Conservation (phyloP, 2,329 filamentous ascomycete species). For the Calonectria naviculata region DNA sequence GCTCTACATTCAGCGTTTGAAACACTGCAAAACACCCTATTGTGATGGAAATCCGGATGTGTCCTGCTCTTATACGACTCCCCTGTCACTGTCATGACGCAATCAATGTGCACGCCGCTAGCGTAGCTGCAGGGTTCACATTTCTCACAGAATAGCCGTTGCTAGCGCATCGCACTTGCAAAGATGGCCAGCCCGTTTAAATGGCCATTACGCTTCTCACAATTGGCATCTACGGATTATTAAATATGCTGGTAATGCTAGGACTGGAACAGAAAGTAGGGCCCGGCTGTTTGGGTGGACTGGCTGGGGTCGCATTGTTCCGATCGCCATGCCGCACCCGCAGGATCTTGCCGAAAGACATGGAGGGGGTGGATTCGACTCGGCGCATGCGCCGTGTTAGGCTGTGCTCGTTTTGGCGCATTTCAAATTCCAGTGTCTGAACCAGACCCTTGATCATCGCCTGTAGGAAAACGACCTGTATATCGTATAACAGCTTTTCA, state of each 20-base stretch:
- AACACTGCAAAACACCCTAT: too few relatives aligned
- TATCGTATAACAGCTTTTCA: not conserved
- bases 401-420: not conserved
- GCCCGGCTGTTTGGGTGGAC: not conserved
- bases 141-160: not conserved
- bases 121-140: not conserved
- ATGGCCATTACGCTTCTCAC: not conserved
- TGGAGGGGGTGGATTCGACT: not conserved
- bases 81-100: not conserved
- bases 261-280: not conserved
- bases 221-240: not conserved
- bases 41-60: not conserved
- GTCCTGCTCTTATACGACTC: not conserved
- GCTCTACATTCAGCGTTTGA: not conserved
- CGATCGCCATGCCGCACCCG: not conserved
- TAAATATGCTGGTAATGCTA: not conserved
- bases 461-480: not conserved
- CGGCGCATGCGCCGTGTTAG: not conserved
- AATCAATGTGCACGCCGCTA: not conserved
- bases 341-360: not conserved
- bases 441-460: not conserved
- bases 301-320: conserved; percentile 1
- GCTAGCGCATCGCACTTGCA: not conserved
- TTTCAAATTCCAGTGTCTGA: not conserved
- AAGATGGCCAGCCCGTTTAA: not conserved